Base-by-base conservation (phyloP, 106 monocot species). In the Allium cepa region DNA sequence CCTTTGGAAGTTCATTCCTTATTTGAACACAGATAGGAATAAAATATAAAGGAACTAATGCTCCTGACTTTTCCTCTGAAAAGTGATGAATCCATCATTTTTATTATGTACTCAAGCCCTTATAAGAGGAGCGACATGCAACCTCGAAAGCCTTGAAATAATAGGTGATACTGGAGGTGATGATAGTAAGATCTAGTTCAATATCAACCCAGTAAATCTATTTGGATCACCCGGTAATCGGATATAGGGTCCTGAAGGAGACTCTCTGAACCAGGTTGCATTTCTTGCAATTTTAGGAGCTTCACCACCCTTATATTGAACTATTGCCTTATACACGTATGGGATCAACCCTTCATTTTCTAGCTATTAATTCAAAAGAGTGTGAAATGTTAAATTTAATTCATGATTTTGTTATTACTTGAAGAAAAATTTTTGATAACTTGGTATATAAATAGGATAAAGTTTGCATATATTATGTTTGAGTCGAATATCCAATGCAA, bases 281-380 rank as follows among this genome's bases (percentile, higher is more conserved):
- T 14, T 49, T 14, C 47, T 60, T 8, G 70, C 22, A 22, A 22
- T 22, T 22, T 22, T 11, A 6, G 81, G 68, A 28, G 62, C 66
- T 45, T 64, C 17, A 0, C 56, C 82, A 71, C 69, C 80, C 57
- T 59, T 76, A 70, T 74, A 74, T 58, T 82, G 76, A 49, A 80
- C 59, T 64, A 87, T 77, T 66, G 79, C 80, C 56, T 58, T 82
- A 50, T 80, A 87, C 16, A 87, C 61, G 64, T 73, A 83, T 16
- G 87, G 87, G 50, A 87, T 77, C 15, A 87, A 70, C 2, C 87
- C 87, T 68, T 87, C 87, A 87, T 87, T 66, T 53, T 53, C 0
- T 53, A 10, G 10, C 13, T 53, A 13, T 53, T 53, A 68, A 68
- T 49, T 49, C 22, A 53, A 53, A 53, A 22, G 22, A 22, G 22